These are phyloP conservation scores for Garcia nutans DNA, from an alignment of 345 rosid genomes.

Conservation along the genomic window DNA sequence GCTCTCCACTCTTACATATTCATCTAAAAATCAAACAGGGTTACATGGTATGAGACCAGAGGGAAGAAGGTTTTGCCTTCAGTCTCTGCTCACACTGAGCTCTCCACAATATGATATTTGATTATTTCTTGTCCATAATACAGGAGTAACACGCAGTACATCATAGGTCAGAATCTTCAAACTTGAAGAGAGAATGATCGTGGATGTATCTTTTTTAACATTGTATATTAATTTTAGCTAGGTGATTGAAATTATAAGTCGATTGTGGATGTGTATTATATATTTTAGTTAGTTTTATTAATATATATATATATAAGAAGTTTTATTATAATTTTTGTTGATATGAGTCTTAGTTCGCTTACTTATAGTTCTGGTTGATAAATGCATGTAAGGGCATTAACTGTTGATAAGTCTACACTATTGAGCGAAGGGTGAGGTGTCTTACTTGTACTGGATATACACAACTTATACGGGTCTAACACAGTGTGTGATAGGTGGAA, in stretches of 20 bases:
- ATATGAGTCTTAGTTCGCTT: too few relatives aligned
- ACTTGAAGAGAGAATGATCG: not conserved
- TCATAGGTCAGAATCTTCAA: constrained; percentile 10
- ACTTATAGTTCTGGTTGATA: too few relatives aligned
- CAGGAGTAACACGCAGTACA: constrained; percentile 27
- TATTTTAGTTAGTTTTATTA: too few relatives aligned
- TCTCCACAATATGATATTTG: constrained; percentile 13
- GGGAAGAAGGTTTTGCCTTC: constrained; percentile 94
- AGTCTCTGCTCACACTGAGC: constrained; percentile 55
- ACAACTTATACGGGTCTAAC: too few relatives aligned
- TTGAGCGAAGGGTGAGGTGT: too few relatives aligned
- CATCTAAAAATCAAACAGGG: constrained; percentile 15
- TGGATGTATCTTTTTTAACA: not conserved
- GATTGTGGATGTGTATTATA: too few relatives aligned
- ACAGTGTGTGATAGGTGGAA: too few relatives aligned
- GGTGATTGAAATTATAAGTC: not conserved
- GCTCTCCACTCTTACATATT: constrained; percentile 20
- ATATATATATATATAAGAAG: too few relatives aligned
- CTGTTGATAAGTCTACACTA: too few relatives aligned
- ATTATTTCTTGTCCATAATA: constrained; percentile 46
- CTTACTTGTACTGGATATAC: too few relatives aligned
- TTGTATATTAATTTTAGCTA: constrained; percentile 21
- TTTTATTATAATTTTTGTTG: too few relatives aligned
- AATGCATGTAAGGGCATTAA: too few relatives aligned
- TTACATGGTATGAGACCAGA: constrained; percentile 36